phyloP scores from a whole-genome alignment of 1,284 basidiomycete species.

The Quambalaria eucalypti region DNA sequence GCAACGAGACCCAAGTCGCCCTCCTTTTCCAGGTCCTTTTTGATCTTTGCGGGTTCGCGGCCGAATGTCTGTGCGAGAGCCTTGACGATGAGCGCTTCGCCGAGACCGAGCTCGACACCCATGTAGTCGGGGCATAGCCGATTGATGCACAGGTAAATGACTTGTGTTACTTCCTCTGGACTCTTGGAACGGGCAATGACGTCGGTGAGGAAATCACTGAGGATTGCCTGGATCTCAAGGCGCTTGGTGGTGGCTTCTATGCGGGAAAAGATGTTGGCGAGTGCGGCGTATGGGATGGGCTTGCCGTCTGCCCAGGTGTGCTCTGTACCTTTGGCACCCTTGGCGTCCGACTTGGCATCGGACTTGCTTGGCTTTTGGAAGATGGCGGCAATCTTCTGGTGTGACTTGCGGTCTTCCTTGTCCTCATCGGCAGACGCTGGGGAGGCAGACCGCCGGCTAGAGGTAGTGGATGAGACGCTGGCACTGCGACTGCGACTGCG shows the following conservation, averaged over 20 bases:
- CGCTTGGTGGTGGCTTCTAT: slow-evolving; percentile 96
- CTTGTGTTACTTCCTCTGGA: slow-evolving; percentile 65
- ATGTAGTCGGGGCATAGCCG: slow-evolving; percentile 90
- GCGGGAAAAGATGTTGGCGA: slow-evolving; percentile 75
- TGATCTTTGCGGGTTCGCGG: slow-evolving; percentile 69
- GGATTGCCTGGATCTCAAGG: slow-evolving; percentile 77
- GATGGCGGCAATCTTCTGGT: slow-evolving; percentile 53
- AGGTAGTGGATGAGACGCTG: not conserved
- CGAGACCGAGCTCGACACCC: slow-evolving; percentile 91
- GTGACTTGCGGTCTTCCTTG: slow-evolving; percentile 37
- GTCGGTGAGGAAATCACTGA: slow-evolving; percentile 78
- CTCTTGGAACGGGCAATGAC: slow-evolving; percentile 67
- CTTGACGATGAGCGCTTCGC: slow-evolving; percentile 87
- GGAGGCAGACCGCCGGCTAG: not conserved
- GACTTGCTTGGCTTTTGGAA: slow-evolving; percentile 48
- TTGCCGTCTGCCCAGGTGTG: slow-evolving; percentile 70
- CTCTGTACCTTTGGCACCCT: slow-evolving; percentile 47
- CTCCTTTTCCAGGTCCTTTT: slow-evolving; percentile 82
- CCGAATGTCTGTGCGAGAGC: slow-evolving; percentile 93
- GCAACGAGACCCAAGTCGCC: slow-evolving; percentile 94
- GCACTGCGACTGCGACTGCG: not conserved
- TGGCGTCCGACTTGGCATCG: slow-evolving; percentile 57
- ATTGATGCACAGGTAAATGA: slow-evolving; percentile 95
- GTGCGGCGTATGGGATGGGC: slow-evolving; percentile 82
- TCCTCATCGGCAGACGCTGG: slow-evolving; percentile 16